Evolutionary conservation across 768 basidiomycete species (phyloP).

Genomic region (Suillus weaverae): DNA sequence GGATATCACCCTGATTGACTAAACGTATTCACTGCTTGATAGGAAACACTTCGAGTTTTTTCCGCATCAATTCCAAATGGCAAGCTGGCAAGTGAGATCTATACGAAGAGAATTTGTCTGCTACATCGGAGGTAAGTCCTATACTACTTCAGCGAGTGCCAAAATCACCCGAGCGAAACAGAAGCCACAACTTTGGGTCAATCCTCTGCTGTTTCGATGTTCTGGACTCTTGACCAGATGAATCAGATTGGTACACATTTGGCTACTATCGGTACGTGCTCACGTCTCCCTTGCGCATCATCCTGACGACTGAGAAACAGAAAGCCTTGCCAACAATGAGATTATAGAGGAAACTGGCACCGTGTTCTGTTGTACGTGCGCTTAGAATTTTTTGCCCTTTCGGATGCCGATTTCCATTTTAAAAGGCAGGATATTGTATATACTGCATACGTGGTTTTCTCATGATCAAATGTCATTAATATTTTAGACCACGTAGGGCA

Average conservation of each 20-base stretch:
- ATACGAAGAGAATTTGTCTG: not conserved
- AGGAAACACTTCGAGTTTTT: not conserved
- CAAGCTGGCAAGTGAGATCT: not conserved
- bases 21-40: not conserved
- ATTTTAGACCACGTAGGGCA: not conserved
- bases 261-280: not conserved
- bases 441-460: not conserved
- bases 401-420: not conserved
- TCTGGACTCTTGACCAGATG: not conserved
- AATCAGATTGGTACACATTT: not conserved
- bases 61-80: not conserved
- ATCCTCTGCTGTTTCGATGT: not conserved
- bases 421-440: slow-evolving; percentile 1
- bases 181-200: not conserved
- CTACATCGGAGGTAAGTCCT: not conserved
- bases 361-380: not conserved
- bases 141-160: not conserved
- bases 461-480: not conserved
- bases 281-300: not conserved
- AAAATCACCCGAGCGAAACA: not conserved
- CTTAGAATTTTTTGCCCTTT: not conserved
- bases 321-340: not conserved
- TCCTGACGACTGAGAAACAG: not conserved
- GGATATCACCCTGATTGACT: not conserved
- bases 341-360: not conserved